phyloP scores from a whole-genome alignment of 805 yeast genomes.

The Lipomyces yamanashiensis region DNA sequence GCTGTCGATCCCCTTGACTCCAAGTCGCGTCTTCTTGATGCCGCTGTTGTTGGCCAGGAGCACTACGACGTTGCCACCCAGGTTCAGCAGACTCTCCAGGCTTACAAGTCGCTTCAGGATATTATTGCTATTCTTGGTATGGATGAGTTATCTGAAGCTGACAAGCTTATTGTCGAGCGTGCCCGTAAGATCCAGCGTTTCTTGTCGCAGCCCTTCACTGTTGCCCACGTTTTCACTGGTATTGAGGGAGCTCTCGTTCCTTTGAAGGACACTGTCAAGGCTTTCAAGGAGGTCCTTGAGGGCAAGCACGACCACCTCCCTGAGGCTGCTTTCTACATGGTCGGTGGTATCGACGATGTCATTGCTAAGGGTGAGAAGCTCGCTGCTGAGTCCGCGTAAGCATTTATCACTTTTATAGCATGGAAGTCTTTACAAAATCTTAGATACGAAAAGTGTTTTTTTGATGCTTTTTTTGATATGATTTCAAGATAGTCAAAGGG shows the following conservation, averaged over 20 bases:
- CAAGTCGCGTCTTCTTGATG: constrained; percentile 97
- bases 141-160: constrained; percentile 99
- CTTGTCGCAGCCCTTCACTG: constrained; percentile 99
- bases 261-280: constrained; percentile 89
- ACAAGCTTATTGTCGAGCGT: constrained; percentile 99
- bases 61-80: constrained; percentile 93
- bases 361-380: constrained; percentile 98
- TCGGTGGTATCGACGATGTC: constrained; percentile 99
- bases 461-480: neutral
- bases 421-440: constrained; percentile 13
- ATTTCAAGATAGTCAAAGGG: constrained; percentile 7
- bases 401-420: constrained; percentile 6
- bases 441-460: neutral
- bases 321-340: constrained; percentile 99
- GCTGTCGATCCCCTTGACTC: constrained; percentile 99
- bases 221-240: constrained; percentile 99
- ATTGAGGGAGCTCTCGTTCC: constrained; percentile 97
- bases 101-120: constrained; percentile 99
- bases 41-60: constrained; percentile 96
- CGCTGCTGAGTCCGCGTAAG: constrained; percentile 54
- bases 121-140: constrained; percentile 99
- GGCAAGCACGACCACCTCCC: constrained; percentile 99
- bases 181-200: constrained; percentile 99
- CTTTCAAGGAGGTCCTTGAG: constrained; percentile 95
- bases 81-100: constrained; percentile 99